Percentiles rank a stretch among this genome's conserved stretches.
Evolutionary conservation across 2,329 filamentous ascomycete species (phyloP).

Genomic region (Alternaria arborescens): DNA sequence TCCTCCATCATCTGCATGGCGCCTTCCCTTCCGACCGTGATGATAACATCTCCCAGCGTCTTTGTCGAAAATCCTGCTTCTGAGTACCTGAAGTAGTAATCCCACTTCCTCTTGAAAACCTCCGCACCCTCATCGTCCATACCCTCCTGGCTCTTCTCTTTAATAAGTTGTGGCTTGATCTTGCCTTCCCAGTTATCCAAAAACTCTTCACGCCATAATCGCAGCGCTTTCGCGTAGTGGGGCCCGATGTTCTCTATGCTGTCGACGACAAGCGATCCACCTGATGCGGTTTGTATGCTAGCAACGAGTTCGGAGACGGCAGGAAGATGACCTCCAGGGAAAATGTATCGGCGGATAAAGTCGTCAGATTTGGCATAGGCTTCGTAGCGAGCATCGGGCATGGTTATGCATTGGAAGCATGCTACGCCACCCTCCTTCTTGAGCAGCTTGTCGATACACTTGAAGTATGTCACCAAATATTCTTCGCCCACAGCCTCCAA

Average conservation of each 20-base stretch:
- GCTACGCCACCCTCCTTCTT: conserved; percentile 73
- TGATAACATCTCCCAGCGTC: conserved; percentile 75
- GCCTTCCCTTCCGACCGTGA: conserved; percentile 73
- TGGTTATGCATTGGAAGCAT: conserved; percentile 80
- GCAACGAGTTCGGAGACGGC: conserved; percentile 71
- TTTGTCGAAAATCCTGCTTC: conserved; percentile 77
- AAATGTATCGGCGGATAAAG: conserved; percentile 81
- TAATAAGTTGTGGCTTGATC: conserved; percentile 68
- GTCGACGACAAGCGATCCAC: conserved; percentile 71
- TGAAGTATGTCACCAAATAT: conserved; percentile 73
- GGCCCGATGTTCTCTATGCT: conserved; percentile 75
- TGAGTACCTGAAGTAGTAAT: conserved; percentile 81
- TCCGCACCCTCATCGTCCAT: conserved; percentile 70
- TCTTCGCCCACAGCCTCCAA: conserved; percentile 76
- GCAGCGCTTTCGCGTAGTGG: conserved; percentile 74
- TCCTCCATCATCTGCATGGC: conserved; percentile 74
- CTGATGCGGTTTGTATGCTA: conserved; percentile 68
- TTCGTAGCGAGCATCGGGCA: conserved; percentile 73
- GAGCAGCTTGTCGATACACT: conserved; percentile 68
- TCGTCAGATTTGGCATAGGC: conserved; percentile 73
- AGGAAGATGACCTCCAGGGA: conserved; percentile 78
- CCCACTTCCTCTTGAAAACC: conserved; percentile 76
- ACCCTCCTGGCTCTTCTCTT: conserved; percentile 66
- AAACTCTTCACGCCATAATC: conserved; percentile 74
- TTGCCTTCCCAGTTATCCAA: conserved; percentile 66